phyloP scores from a whole-genome alignment of 116 monocot genomes.

The Cymodocea nodosa region DNA sequence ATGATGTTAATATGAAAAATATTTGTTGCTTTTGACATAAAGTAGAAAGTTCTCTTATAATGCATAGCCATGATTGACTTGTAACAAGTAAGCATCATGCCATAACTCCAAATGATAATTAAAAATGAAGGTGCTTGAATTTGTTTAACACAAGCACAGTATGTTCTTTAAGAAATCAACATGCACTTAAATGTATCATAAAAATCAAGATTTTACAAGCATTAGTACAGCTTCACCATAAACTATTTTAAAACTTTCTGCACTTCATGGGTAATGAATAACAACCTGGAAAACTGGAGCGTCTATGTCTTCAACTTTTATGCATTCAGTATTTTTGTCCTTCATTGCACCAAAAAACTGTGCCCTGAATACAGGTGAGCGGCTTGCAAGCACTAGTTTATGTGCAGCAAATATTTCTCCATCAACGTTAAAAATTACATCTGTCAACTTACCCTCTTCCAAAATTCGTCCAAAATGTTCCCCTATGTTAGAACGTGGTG shows the following conservation, averaged over 20 bases:
- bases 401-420: constrained; percentile 21
- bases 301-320: constrained; percentile 51
- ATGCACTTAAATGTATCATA: too few relatives aligned
- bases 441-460: constrained; percentile 30
- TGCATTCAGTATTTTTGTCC: constrained; percentile 24
- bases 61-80: not conserved
- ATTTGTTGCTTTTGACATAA: not conserved
- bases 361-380: constrained; percentile 52
- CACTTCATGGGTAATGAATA: not conserved
- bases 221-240: too few relatives aligned
- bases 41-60: too few relatives aligned
- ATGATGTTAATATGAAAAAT: too few relatives aligned
- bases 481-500: constrained; percentile 33
- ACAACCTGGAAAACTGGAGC: constrained; percentile 50
- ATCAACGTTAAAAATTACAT: constrained; percentile 37
- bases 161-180: too few relatives aligned
- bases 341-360: constrained; percentile 50
- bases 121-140: too few relatives aligned
- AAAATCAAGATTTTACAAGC: too few relatives aligned
- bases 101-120: not conserved
- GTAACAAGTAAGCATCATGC: not conserved
- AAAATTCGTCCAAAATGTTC: constrained; percentile 34
- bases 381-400: constrained; percentile 22
- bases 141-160: too few relatives aligned
- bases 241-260: too few relatives aligned